Conservation (phyloP, 2,329 filamentous ascomycete genomes). For the Microdochium paspali region DNA sequence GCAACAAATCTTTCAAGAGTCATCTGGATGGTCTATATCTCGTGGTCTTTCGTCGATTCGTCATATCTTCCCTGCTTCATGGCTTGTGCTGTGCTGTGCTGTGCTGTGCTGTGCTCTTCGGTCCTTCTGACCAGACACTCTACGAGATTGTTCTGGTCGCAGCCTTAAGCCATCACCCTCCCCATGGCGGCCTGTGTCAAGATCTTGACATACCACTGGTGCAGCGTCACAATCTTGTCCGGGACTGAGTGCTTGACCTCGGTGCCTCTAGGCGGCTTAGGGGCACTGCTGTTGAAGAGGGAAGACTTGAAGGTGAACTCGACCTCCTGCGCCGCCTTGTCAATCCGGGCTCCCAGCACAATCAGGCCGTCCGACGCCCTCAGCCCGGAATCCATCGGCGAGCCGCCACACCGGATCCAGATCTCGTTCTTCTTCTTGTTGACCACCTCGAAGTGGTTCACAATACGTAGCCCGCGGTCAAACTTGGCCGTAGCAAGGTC, state of each 20-base stretch:
- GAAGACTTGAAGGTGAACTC: conserved; percentile 19
- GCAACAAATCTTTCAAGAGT: too few species aligned
- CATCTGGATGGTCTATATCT: too few species aligned
- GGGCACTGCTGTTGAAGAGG: conserved; percentile 16
- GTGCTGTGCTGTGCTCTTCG: too few species aligned
- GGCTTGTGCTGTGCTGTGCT: too few species aligned
- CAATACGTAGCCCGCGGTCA: conserved; percentile 16
- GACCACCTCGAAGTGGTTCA: conserved; percentile 23
- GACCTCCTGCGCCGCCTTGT: conserved; percentile 15
- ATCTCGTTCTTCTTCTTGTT: conserved; percentile 17
- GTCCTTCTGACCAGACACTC: neutral
- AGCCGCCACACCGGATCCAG: conserved; percentile 18
- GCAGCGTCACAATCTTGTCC: conserved; percentile 14
- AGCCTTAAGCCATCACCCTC: conserved; percentile 14
- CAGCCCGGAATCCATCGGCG: conserved; percentile 15
- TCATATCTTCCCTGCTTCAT: too few species aligned
- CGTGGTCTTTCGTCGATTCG: too few species aligned
- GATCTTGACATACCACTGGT: conserved; percentile 19
- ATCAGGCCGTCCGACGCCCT: conserved; percentile 19
- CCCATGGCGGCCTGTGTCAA: conserved; percentile 13
- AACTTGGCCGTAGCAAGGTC: conserved; percentile 17
- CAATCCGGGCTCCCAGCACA: conserved; percentile 18
- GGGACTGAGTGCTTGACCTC: conserved; percentile 13
- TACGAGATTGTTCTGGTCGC: neutral
- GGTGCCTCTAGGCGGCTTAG: conserved; percentile 5